A percentile compares a stretch with the other conserved stretches of the same genome.
Conservation (phyloP, 75 land plant species). For the Isoetes taiwanensis region DNA sequence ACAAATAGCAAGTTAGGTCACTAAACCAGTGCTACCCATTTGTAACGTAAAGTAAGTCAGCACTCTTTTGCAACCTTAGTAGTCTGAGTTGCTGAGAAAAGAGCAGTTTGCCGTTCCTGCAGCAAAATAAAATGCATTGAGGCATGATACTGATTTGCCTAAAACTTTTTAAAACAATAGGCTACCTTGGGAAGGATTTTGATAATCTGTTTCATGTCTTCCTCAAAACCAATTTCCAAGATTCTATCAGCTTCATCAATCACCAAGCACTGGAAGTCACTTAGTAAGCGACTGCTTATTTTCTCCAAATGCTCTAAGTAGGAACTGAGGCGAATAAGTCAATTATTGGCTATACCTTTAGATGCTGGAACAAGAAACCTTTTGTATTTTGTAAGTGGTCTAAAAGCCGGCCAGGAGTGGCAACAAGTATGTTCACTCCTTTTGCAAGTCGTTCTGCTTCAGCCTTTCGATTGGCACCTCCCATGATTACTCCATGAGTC, state of each 20-base stretch:
- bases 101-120: conserved; percentile 83
- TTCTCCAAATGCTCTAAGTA: neutral
- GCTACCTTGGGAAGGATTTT: conserved; percentile 71
- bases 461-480: conserved; percentile 59
- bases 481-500: conserved; percentile 80
- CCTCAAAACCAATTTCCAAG: conserved; percentile 91
- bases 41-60: conserved; percentile 2
- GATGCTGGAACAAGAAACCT: conserved; percentile 66
- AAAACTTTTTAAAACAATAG: neutral
- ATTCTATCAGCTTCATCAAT: conserved; percentile 98
- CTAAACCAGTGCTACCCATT: too few relatives aligned
- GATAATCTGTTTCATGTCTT: conserved; percentile 88
- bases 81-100: conserved; percentile 95
- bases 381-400: conserved; percentile 94
- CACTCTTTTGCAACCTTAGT: too few relatives aligned
- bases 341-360: conserved; percentile 42
- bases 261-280: conserved; percentile 47
- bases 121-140: neutral
- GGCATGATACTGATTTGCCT: neutral
- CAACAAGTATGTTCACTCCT: conserved; percentile 78
- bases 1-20: neutral
- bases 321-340: neutral
- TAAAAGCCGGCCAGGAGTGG: conserved; percentile 97
- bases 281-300: neutral
- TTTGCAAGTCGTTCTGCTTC: conserved; percentile 81